Base-by-base conservation (phyloP, 306 rosid genomes). In the Prunus armeniaca region DNA sequence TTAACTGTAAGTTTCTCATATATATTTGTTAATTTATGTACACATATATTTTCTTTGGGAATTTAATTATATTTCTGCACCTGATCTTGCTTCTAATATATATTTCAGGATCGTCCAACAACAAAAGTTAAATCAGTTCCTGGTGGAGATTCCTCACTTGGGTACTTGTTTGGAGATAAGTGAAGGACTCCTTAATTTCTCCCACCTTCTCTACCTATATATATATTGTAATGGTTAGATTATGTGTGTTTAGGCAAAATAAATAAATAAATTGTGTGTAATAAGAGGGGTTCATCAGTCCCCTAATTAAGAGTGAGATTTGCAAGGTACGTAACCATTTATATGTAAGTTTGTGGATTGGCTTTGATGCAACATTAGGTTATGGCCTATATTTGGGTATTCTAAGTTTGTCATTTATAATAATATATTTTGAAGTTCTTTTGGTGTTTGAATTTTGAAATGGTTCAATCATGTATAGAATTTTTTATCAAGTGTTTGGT, bases 141-240 rank as follows among this genome's bases (percentile, higher is more conserved):
- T 3, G 97, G 97, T 8, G 97, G 95, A 34, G 88, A 85, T 80
- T 91, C 97, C n/a, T 91, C 97, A 18, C 91, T 91, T 50, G 95
- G 97, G 15, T 89, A 91, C 87, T 85, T 91, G 91, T 91, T 91
- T 81, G 97, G 97, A 82, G 93, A 89, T 81, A 89, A 89, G 90
- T 87, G 85, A 86, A 19, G 27, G 2, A 1, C 11, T 68, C 3
- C 17, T n/a, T 3, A 19, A n/a, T 25, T 6, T 19, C 72, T 75
- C 69, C 71, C 65, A 27, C 54, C 47, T 70, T 49, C 55, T 9
- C 62, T 52, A 75, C 27, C 67, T 51, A 57, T 45, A 69, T 64
- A 73, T 57, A 45, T 57, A n/a, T 57, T 72, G 51, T 24, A 8
- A 22, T 47, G 24, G 18, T 58, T 71, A 43, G 57, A 24, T 38